Evolutionary conservation across 1,284 basidiomycete species (phyloP), one percentile per base, ranked within the genome.

Genomic region (Tilletia caries): DNA sequence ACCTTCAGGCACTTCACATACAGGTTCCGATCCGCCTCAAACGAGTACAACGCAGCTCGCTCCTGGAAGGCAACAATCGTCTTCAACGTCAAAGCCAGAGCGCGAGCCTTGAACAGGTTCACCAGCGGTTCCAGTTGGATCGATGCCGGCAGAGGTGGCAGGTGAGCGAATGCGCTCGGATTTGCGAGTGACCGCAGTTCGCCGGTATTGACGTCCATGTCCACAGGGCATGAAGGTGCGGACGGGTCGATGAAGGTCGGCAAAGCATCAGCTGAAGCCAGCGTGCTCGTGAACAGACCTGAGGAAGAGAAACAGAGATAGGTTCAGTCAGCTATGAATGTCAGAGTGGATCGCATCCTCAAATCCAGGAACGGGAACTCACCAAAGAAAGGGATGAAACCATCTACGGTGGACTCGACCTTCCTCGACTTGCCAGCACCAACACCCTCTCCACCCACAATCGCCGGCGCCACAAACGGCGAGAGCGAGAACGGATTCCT

Each of bases 261-360:
- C 44, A 83, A 74, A 12, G 73, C 69, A 52, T 83, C 79, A 29
- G 70, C 73, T 46, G 72, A 71, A 37, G 76, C 72, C 23, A 83
- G 73, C 54, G 82, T 81, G 23, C 76, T 75, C 15, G 81, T 70
- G 65, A 78, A 82, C 15, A 80, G 72, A 20, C 81, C 81, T 64
- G 78, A 79, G 75, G 80, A 80, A 3, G 79, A 79, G 10, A 80
- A 18, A 50, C 1, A 50, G 12, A 41, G 37, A 41, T 10, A 41
- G 37, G 8, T 41, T 41, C 1, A 41, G 8, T 41, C 37, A 2
- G 8, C 37, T 41, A 10, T 41, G 10, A 44, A 10, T 8, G 41
- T 44, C 41, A 44, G 41, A 8, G 18, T 44, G 41, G 41, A 18
- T 44, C 18, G 18, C 10, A 18, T 8, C 8, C 6, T 20, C 48